A percentile compares a stretch with the other conserved stretches of the same genome.
Evolutionary conservation across 2,329 filamentous ascomycete species (phyloP).

Genomic region (Apiospora hydei): DNA sequence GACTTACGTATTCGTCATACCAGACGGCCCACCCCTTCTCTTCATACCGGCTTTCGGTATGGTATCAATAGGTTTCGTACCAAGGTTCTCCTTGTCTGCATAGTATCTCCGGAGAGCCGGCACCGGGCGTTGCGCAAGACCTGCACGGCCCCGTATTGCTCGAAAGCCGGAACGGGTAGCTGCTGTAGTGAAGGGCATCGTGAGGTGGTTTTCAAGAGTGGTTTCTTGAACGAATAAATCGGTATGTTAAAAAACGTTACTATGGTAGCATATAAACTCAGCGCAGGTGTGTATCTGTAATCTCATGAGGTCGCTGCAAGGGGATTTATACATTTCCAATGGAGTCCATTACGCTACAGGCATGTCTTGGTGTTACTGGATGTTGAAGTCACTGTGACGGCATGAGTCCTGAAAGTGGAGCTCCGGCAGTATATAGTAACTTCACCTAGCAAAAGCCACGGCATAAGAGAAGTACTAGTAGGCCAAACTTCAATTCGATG

Average conservation of each 20-base stretch:
- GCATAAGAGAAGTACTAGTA: not conserved
- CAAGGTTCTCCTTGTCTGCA: not conserved
- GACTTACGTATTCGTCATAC: not conserved
- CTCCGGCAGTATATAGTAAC: not conserved
- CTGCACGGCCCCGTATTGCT: not conserved
- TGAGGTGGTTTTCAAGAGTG: not conserved
- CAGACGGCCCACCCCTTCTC: not conserved
- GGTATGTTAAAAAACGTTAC: not conserved
- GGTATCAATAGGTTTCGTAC: not conserved
- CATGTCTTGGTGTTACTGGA: not conserved
- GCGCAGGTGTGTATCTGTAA: too few relatives aligned
- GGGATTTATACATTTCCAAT: not conserved
- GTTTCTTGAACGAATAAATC: not conserved
- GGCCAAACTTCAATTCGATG: constrained; percentile 5
- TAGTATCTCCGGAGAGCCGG: constrained; percentile 1
- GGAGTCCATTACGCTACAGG: not conserved
- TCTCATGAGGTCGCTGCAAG: not conserved
- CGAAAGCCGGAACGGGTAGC: not conserved
- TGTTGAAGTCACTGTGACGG: constrained; percentile 11
- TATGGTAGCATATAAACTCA: too few relatives aligned
- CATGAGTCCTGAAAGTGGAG: constrained; percentile 1
- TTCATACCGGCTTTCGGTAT: not conserved
- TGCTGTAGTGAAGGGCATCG: not conserved
- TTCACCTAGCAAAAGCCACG: constrained; percentile 6
- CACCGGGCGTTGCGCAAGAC: not conserved